Percentiles rank a stretch among this genome's conserved stretches.
Conservation (phyloP, 2,329 filamentous ascomycete genomes). For the Venturia oleaginea region DNA sequence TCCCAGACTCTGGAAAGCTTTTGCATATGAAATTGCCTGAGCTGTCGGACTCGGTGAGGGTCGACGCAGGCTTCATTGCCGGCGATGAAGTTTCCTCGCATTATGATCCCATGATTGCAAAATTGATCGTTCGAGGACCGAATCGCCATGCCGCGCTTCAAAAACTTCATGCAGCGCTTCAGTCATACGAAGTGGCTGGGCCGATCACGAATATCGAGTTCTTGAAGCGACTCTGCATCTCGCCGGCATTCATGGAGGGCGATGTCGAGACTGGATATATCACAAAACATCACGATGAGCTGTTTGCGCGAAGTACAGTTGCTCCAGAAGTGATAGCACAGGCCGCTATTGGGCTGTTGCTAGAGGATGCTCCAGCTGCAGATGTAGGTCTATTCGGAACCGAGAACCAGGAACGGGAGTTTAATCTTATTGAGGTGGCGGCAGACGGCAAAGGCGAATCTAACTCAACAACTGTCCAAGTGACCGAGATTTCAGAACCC, state of each 20-base stretch:
- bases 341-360: constrained; percentile 68
- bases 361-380: constrained; percentile 28
- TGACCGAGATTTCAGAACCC: constrained; percentile 33
- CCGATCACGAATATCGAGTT: constrained; percentile 96
- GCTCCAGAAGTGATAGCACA: constrained; percentile 73
- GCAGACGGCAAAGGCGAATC: constrained; percentile 33
- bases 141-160: constrained; percentile 73
- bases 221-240: constrained; percentile 76
- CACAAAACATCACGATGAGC: constrained; percentile 69
- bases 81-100: constrained; percentile 89
- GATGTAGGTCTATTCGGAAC: not conserved
- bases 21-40: constrained; percentile 71
- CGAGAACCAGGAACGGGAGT: constrained; percentile 53
- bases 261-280: constrained; percentile 96
- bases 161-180: constrained; percentile 70
- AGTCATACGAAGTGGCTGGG: constrained; percentile 86
- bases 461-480: constrained; percentile 35
- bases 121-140: constrained; percentile 81
- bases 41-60: constrained; percentile 63
- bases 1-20: constrained; percentile 84
- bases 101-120: constrained; percentile 98
- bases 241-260: constrained; percentile 71
- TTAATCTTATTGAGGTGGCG: constrained; percentile 43
- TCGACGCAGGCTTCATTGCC: constrained; percentile 86
- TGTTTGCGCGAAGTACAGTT: constrained; percentile 58